phyloP scores from a whole-genome alignment of 106 monocot species.

The Dendrobium officinale region DNA sequence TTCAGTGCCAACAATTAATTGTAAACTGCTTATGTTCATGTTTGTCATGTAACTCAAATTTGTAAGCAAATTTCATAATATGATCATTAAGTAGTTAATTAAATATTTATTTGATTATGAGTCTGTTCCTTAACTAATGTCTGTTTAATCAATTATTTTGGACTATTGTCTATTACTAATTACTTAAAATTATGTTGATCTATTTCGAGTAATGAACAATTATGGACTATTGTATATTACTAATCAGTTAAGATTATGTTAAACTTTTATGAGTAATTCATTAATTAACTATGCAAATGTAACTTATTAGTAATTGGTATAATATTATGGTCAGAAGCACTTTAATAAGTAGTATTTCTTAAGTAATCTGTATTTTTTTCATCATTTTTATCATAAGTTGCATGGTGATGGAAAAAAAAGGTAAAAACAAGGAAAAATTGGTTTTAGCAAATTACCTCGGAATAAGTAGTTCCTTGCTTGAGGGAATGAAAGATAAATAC shows the following conservation, averaged over 20 bases:
- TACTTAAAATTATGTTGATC: neutral
- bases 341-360: neutral
- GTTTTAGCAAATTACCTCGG: neutral
- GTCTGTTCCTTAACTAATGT: neutral
- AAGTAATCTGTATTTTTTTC: neutral
- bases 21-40: neutral
- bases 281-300: neutral
- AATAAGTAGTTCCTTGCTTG: neutral
- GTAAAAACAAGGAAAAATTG: neutral
- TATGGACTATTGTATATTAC: neutral
- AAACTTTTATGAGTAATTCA: neutral
- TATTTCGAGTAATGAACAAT: too few species aligned
- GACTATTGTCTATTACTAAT: neutral
- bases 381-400: neutral
- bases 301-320: neutral
- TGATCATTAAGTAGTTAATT: neutral
- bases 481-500: too few species aligned
- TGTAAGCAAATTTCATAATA: neutral
- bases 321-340: neutral
- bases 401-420: neutral
- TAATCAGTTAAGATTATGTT: neutral
- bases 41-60: neutral
- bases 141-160: neutral
- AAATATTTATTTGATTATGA: neutral
- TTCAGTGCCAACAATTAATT: neutral